Percentiles rank a stretch among this genome's conserved stretches.
These are phyloP conservation scores for Echinosophora koreensis DNA, from an alignment of 306 rosid genomes.

Conservation along the genomic window DNA sequence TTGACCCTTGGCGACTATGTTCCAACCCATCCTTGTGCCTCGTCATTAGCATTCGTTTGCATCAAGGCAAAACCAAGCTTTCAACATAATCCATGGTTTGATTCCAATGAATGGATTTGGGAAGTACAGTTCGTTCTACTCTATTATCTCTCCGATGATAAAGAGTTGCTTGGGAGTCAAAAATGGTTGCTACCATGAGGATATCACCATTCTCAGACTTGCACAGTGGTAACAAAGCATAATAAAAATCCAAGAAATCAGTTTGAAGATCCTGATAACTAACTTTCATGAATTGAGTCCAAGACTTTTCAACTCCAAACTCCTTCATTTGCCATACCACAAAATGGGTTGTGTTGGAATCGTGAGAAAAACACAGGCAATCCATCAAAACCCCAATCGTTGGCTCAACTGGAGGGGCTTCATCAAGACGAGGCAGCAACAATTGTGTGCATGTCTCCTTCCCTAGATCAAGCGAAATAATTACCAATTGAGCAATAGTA, in stretches of 20 bases:
- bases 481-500: neutral
- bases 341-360: neutral
- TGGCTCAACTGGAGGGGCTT: neutral
- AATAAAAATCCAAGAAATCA: too few relatives aligned
- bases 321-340: neutral
- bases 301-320: neutral
- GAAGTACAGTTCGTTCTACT: neutral
- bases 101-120: neutral
- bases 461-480: neutral
- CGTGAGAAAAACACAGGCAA: neutral
- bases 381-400: neutral
- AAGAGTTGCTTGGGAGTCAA: neutral
- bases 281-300: neutral
- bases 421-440: neutral
- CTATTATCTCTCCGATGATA: neutral
- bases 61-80: constrained; percentile 2
- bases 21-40: too few relatives aligned
- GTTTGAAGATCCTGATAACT: neutral
- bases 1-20: too few relatives aligned
- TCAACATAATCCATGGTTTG: neutral
- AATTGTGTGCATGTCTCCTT: neutral
- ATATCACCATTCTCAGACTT: neutral
- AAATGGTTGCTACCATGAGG: neutral
- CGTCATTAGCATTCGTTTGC: neutral
- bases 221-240: neutral